Conservation (phyloP, 495 filamentous ascomycete species). For the Trichoderma asperelloides region DNA sequence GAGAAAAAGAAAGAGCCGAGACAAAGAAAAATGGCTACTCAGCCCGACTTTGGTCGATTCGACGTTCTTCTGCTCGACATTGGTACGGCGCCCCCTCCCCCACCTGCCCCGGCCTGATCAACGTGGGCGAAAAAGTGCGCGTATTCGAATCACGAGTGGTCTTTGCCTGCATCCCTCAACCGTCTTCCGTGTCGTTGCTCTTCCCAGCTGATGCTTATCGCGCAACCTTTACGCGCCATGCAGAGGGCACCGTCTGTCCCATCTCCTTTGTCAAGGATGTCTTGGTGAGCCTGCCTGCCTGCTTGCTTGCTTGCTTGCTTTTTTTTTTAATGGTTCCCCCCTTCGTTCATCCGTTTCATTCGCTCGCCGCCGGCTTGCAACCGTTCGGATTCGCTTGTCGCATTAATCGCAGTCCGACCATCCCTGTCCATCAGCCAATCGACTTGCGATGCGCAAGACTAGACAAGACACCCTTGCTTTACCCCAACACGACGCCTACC, state of each 20-base stretch:
- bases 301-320: neutral
- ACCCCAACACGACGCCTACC: neutral
- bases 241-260: constrained; percentile 63
- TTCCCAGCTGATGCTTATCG: constrained; percentile 4
- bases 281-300: constrained; percentile 40
- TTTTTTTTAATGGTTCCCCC: no score
- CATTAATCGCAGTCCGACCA: constrained; percentile 10
- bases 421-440: constrained; percentile 12
- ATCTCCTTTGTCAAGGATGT: constrained; percentile 66
- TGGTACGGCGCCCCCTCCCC: constrained; percentile 25
- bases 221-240: constrained; percentile 7
- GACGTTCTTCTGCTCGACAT: constrained; percentile 41
- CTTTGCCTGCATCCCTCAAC: constrained; percentile 10
- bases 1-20: neutral
- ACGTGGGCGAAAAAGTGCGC: neutral
- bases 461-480: neutral
- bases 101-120: constrained; percentile 4
- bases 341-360: constrained; percentile 6
- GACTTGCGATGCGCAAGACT: constrained; percentile 10
- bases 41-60: neutral
- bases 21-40: neutral
- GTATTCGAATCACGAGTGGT: neutral
- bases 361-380: constrained; percentile 1
- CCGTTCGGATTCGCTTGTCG: constrained; percentile 6
- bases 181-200: neutral